Percentiles rank a stretch among this genome's conserved stretches.
Conservation (phyloP, 345 rosid genomes). For the Stellera chamaejasme region DNA sequence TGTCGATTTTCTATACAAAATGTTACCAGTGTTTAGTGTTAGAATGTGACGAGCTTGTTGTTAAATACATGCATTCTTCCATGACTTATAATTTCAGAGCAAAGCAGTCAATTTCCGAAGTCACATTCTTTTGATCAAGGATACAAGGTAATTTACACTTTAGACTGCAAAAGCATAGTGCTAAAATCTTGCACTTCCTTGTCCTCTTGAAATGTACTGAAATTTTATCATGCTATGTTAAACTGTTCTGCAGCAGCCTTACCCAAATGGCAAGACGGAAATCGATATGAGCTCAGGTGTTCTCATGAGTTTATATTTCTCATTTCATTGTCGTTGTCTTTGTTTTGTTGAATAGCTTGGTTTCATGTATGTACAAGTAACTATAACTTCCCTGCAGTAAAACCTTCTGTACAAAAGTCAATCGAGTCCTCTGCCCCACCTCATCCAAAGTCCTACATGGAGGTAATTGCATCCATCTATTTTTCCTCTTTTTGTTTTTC, state of each 20-base stretch:
- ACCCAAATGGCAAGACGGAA: constrained; percentile 52
- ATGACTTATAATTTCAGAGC: constrained; percentile 31
- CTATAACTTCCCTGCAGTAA: constrained; percentile 39
- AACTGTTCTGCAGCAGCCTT: constrained; percentile 37
- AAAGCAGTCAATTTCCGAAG: constrained; percentile 26
- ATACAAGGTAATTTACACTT: constrained; percentile 44
- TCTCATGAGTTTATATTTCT: constrained; percentile 9
- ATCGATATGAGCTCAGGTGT: constrained; percentile 59
- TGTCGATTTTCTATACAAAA: not conserved
- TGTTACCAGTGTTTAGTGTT: not conserved
- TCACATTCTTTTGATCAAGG: constrained; percentile 31
- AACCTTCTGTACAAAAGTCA: constrained; percentile 68
- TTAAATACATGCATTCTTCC: constrained; percentile 10
- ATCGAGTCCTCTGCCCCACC: constrained; percentile 55
- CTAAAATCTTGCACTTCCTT: not conserved
- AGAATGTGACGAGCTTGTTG: not conserved
- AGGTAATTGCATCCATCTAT: constrained; percentile 88
- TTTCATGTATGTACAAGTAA: constrained; percentile 10
- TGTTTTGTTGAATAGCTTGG: constrained; percentile 3
- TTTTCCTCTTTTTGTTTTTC: not conserved
- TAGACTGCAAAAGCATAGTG: too few relatives aligned
- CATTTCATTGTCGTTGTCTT: constrained; percentile 3
- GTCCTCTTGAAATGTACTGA: not conserved
- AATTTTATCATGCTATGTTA: constrained; percentile 5
- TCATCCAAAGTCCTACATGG: constrained; percentile 91